phyloP scores from a whole-genome alignment of 495 filamentous ascomycete species.

The Penicillium flavigenum region DNA sequence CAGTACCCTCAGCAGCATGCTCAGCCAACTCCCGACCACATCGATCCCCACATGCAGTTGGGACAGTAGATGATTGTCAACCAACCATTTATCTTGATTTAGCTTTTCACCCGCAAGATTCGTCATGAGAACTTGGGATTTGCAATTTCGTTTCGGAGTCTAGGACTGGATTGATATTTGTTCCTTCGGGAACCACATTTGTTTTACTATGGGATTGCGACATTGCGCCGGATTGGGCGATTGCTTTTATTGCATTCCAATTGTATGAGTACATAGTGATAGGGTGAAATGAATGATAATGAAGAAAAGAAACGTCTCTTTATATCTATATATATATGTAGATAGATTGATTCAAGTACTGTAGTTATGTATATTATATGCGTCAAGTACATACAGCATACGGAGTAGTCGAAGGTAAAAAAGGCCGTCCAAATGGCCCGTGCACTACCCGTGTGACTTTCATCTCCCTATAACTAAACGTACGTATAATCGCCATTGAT shows the following conservation, averaged over 20 bases:
- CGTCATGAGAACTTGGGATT: constrained; percentile 2
- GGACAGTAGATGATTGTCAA: constrained; percentile 29
- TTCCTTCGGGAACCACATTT: constrained; percentile 10
- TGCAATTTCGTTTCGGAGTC: constrained; percentile 14
- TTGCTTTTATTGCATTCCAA: constrained; percentile 7
- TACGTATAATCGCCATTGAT: constrained; percentile 5
- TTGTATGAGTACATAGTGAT: constrained; percentile 20
- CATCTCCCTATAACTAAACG: constrained; percentile 11
- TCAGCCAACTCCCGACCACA: constrained; percentile 32
- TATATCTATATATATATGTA: not conserved
- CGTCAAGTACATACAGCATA: too few species aligned
- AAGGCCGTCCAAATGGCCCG: constrained; percentile 4
- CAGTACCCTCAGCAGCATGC: constrained; percentile 40
- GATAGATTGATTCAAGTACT: too few species aligned
- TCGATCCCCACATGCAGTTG: constrained; percentile 42
- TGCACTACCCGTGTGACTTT: constrained; percentile 14
- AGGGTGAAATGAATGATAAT: not conserved
- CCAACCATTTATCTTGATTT: constrained; percentile 11
- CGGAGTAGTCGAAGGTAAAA: not conserved
- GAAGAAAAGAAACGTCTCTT: not conserved
- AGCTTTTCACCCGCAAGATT: constrained; percentile 7
- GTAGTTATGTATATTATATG: too few species aligned
- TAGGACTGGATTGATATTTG: constrained; percentile 1
- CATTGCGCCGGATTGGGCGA: constrained; percentile 12
- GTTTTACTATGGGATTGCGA: constrained; percentile 15